phyloP scores from a whole-genome alignment of 1,284 basidiomycete species.

The Trichosporon sp. region DNA sequence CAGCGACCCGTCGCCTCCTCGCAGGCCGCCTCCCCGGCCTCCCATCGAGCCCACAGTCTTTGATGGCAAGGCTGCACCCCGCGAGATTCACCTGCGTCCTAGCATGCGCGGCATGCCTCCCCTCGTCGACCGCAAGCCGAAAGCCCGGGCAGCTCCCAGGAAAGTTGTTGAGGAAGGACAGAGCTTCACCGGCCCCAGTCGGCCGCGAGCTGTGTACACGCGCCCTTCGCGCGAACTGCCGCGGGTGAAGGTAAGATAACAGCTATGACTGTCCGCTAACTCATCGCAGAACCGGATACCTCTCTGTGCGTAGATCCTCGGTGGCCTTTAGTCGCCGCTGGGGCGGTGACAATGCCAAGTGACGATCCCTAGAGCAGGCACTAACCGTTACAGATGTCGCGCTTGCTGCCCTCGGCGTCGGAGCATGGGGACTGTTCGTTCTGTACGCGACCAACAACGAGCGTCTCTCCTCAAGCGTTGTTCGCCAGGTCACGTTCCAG shows the following conservation, averaged over 20 bases:
- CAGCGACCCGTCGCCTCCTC: conserved; percentile 1
- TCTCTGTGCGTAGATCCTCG: conserved; percentile 25
- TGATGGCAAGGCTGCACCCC: conserved; percentile 31
- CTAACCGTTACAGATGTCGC: conserved; percentile 27
- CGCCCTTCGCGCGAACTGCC: conserved; percentile 28
- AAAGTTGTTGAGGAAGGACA: conserved; percentile 11
- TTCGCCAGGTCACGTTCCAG: conserved; percentile 44
- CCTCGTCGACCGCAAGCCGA: background rate
- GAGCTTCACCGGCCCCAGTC: conserved; percentile 11
- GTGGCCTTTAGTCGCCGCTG: background rate
- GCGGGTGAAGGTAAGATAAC: conserved; percentile 29
- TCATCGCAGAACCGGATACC: conserved; percentile 28
- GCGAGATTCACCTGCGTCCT: conserved; percentile 30
- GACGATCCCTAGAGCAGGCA: background rate
- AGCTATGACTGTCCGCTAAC: conserved; percentile 2
- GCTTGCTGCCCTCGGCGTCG: conserved; percentile 32
- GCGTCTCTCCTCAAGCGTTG: conserved; percentile 43
- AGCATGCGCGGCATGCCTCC: conserved; percentile 31
- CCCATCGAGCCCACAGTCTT: conserved; percentile 28
- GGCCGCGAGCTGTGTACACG: conserved; percentile 16
- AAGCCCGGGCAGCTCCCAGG: background rate
- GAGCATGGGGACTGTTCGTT: conserved; percentile 43
- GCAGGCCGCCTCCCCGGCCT: conserved; percentile 6
- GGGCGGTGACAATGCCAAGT: background rate
- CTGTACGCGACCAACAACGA: conserved; percentile 44